Evolutionary conservation across 805 yeast species (phyloP), one percentile per base, ranked within the genome.

Genomic region (Cyberlindnera xishuangbannaensis): DNA sequence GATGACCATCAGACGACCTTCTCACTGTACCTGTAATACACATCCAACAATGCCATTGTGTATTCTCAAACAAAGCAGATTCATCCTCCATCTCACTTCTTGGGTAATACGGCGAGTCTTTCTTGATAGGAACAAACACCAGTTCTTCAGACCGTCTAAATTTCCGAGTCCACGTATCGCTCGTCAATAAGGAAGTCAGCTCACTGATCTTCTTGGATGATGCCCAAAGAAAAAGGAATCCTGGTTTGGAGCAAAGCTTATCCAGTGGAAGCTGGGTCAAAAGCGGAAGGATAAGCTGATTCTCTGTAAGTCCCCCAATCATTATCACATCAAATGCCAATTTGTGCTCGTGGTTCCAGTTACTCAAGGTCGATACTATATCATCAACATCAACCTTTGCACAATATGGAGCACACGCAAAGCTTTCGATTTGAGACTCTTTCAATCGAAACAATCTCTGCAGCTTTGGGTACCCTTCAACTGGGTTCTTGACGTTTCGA

Each of bases 11-110:
- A 0, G 78, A 76, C 2, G 94, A 75, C 48, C 97, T 70, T 51
- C 95, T 68, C 7, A 88, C 90, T 0, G 97, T 88, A 3, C 97
- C 97, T 3, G 95, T 88, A 33, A 88, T 83, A 47, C 96, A 90
- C 96, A 88, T 87, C 83, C 95, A 83, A 50, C 97, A 88, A 59
- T 90, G 97, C 95, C 96, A 88, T 59, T 83, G 92, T 57, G 83
- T 77, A 38, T 78, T 75, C 39, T 75, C 77, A 35, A 83, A 67
- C 17, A 83, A 53, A 2, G 66, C 46, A 21, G 65, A 64, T 13
- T 69, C 73, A 36, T 69, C 69, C 23, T 58, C 51, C 19, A 34
- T 21, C 7, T 69, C 68, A 25, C 72, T 71, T 3, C 67, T 66
- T 1, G 92, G 92, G 42, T 73, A 78, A 50, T 73, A 76, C 1